Conservation (phyloP, 768 basidiomycete species). For the Leccinum ochraceum region DNA sequence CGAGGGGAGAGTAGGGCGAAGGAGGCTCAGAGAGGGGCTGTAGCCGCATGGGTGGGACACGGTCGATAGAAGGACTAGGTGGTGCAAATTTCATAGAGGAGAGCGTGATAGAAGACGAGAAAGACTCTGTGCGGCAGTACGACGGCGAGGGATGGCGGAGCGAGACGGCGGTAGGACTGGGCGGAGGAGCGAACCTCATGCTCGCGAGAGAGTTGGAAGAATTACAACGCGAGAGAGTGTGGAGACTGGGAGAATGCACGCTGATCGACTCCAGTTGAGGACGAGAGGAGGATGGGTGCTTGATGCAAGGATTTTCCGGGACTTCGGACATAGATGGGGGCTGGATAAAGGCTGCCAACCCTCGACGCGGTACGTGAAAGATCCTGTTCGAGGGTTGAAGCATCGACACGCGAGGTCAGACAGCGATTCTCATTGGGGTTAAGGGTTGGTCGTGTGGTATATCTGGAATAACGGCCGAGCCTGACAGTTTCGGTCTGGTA, state of each 20-base stretch:
- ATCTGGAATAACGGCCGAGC: no score
- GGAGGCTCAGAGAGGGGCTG: conserved; percentile 27
- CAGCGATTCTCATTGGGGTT: no score
- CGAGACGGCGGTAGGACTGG: conserved; percentile 22
- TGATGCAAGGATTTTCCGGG: conserved; percentile 1
- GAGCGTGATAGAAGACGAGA: conserved; percentile 23
- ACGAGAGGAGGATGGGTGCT: conserved; percentile 14
- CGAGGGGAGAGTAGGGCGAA: conserved; percentile 33
- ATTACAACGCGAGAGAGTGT: conserved; percentile 19
- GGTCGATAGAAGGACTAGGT: conserved; percentile 26
- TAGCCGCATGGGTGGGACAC: conserved; percentile 3
- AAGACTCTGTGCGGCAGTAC: conserved; percentile 5
- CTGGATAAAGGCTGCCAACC: no score
- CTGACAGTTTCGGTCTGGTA: no score
- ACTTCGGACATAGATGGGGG: conserved; percentile 28
- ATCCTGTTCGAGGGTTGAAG: no score
- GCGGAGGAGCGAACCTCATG: conserved; percentile 34
- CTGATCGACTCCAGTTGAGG: conserved; percentile 19
- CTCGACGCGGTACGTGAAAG: no score
- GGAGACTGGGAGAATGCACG: conserved; percentile 20
- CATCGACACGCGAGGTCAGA: no score
- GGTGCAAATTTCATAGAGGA: conserved; percentile 33
- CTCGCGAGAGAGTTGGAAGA: conserved; percentile 31
- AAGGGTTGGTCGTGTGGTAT: no score
- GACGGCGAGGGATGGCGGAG: conserved; percentile 13